These are phyloP conservation scores for Penicillium pancosmium DNA, from an alignment of 495 filamentous ascomycete genomes.

Conservation along the genomic window DNA sequence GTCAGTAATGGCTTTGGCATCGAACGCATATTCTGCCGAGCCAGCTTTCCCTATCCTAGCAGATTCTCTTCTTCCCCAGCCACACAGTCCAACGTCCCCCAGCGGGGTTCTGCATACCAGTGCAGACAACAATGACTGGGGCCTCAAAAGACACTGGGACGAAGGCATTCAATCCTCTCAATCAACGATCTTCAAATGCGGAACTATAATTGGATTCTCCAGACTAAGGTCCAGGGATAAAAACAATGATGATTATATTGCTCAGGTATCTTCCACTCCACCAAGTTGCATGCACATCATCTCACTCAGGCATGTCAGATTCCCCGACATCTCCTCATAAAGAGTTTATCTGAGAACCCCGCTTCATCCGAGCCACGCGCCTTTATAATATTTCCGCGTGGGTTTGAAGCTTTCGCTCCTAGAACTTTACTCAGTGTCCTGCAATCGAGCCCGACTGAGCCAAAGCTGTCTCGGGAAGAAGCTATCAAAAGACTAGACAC, in stretches of 20 bases:
- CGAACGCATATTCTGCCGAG: slow-evolving; percentile 31
- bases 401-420: slow-evolving; percentile 79
- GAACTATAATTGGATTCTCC: slow-evolving; percentile 44
- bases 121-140: slow-evolving; percentile 27
- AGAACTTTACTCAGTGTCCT: slow-evolving; percentile 61
- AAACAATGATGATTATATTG: slow-evolving; percentile 36
- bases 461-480: slow-evolving; percentile 30
- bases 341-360: slow-evolving; percentile 7
- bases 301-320: slow-evolving; percentile 14
- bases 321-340: slow-evolving; percentile 19
- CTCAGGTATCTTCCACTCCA: slow-evolving; percentile 31
- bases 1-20: slow-evolving; percentile 13
- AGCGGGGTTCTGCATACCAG: background rate
- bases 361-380: slow-evolving; percentile 24
- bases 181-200: slow-evolving; percentile 32
- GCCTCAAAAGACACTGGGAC: slow-evolving; percentile 34
- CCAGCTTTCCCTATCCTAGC: slow-evolving; percentile 43
- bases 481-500: slow-evolving; percentile 41
- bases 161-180: slow-evolving; percentile 23
- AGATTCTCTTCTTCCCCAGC: slow-evolving; percentile 28
- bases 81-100: background rate
- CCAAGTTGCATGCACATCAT: background rate
- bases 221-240: slow-evolving; percentile 28
- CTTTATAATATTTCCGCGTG: slow-evolving; percentile 68
- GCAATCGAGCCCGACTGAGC: slow-evolving; percentile 17